Evolutionary conservation across 2,329 filamentous ascomycete species (phyloP).

Genomic region (Phaeoacremonium minimum): DNA sequence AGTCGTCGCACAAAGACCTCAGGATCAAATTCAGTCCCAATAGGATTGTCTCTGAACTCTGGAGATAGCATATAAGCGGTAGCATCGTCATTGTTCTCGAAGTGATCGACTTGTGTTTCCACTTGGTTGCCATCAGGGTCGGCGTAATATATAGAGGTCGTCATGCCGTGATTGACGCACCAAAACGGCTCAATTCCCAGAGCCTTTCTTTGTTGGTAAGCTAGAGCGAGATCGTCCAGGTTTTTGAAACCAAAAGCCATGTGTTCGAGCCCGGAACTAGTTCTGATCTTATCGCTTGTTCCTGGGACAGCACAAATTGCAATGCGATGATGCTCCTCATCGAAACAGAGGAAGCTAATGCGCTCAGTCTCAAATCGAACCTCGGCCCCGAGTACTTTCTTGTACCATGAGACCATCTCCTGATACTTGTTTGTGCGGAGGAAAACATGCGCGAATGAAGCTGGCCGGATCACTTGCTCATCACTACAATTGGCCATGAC

Average conservation of each 20-base stretch:
- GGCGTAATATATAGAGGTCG: conserved; percentile 40
- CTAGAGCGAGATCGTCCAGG: conserved; percentile 25
- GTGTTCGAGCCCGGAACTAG: conserved; percentile 30
- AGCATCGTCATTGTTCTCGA: conserved; percentile 28
- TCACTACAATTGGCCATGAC: no score
- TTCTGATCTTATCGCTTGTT: conserved; percentile 13
- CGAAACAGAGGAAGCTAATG: conserved; percentile 34
- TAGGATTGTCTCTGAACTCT: conserved; percentile 32
- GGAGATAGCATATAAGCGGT: conserved; percentile 29
- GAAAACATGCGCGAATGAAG: conserved; percentile 6
- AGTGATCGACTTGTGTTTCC: conserved; percentile 41
- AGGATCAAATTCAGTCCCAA: conserved; percentile 9
- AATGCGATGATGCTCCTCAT: conserved; percentile 43
- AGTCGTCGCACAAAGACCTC: conserved; percentile 3
- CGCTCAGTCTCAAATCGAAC: conserved; percentile 16
- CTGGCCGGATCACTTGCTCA: conserved; percentile 3
- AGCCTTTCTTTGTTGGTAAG: conserved; percentile 29
- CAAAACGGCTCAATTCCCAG: conserved; percentile 32
- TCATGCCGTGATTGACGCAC: conserved; percentile 42
- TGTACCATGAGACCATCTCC: conserved; percentile 29
- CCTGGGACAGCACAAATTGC: conserved; percentile 26
- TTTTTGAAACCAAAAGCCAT: conserved; percentile 33
- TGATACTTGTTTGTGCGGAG: conserved; percentile 6
- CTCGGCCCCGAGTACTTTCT: conserved; percentile 27
- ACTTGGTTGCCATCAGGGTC: conserved; percentile 45